Base-by-base conservation (phyloP, 805 yeast genomes). In the Teunomyces barrocoloradensis region DNA sequence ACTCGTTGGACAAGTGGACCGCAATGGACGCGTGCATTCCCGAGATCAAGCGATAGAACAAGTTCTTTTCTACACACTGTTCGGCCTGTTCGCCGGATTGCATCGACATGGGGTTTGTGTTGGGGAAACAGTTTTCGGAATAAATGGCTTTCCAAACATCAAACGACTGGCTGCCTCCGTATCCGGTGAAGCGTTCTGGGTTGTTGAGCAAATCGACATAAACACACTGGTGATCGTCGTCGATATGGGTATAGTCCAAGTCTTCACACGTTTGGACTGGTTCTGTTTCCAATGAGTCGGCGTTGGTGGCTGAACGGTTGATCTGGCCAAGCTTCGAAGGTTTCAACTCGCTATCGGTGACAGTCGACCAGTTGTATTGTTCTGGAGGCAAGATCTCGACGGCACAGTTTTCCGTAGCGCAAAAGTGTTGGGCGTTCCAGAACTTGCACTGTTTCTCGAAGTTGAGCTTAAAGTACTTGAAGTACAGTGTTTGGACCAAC, bases 21-120 rank as follows among this genome's bases (percentile, higher is more conserved):
- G 96, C 92, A 51, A 94, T 89, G 2, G 96, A 88, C 2, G 97
- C 89, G 63, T 94, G 99, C 85, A 94, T 80, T 1, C 99, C 99
- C 23, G 94, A 85, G 18, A 94, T 77, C 45, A 94, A 69, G 54
- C 94, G 80, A 68, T 86, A 94, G 58, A 94, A 94, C 34, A 91
- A 82, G 53, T 89, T 83, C 69, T 92, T 92, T 58, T 95, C 98
- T 38, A 85, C 69, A 63, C 96, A 91, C 66, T 76, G 55, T 65
- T 74, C 66, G 56, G 74, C 66, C 53, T 54, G 60, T n/a, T 57
- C 57, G 33, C 62, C 68, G 1, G 63, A 65, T 28, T 62, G 50
- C 64, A 65, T 60, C 3, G 68, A 58, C 68, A 67, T 63, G 12
- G 72, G 73, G 45, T 59, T 66, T 5, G 74, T 67, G 54, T 71